A percentile compares a stretch with the other conserved stretches of the same genome.
Evolutionary conservation across 108 stramenopile genomes (phyloP).

Genomic region (Conticribra guillardii): DNA sequence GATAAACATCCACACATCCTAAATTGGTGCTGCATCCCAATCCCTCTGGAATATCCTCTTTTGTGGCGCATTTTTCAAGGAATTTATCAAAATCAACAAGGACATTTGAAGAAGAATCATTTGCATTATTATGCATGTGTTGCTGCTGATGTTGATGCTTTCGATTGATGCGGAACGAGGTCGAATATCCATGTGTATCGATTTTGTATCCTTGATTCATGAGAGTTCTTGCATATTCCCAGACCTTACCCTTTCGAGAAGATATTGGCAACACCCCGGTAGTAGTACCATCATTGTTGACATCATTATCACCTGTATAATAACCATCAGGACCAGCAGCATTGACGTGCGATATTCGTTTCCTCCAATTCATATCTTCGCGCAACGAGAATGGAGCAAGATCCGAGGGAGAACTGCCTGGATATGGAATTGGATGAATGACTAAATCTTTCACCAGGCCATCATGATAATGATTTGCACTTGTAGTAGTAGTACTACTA

Average conservation of each 20-base stretch:
- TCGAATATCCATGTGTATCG: conserved; percentile 69
- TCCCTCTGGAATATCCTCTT: conserved; percentile 25
- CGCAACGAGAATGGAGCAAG: conserved; percentile 57
- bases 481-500: no score
- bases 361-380: conserved; percentile 73
- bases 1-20: conserved; percentile 81
- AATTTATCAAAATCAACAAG: conserved; percentile 33
- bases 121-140: no score
- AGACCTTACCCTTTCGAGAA: conserved; percentile 60
- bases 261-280: conserved; percentile 21
- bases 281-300: no score
- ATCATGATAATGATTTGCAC: no score
- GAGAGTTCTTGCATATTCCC: conserved; percentile 58
- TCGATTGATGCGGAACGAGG: conserved; percentile 77
- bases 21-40: conserved; percentile 68
- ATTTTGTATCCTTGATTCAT: conserved; percentile 51
- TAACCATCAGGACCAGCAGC: conserved; percentile 65
- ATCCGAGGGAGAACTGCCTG: conserved; percentile 33
- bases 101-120: no score
- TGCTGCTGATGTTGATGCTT: conserved; percentile 66
- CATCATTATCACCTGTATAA: conserved; percentile 4
- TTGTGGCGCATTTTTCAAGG: conserved; percentile 17
- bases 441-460: conserved; percentile 23
- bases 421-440: conserved; percentile 41
- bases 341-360: conserved; percentile 22